Evolutionary conservation across 1,284 basidiomycete species (phyloP).

Genomic region (Neolentinus lepideus): DNA sequence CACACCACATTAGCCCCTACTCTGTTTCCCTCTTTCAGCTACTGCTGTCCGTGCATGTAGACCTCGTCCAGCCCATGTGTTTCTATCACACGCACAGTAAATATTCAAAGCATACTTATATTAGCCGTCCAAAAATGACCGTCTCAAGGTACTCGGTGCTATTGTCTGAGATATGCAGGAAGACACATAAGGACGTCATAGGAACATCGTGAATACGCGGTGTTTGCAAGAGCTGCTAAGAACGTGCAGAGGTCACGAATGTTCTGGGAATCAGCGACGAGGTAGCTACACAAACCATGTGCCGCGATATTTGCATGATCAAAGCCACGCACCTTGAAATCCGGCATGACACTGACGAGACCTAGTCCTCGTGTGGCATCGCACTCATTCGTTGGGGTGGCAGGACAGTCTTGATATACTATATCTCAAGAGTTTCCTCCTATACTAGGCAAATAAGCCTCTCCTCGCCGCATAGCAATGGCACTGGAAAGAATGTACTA

Average conservation of each 20-base stretch:
- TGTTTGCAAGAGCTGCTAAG: conserved; percentile 51
- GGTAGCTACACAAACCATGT: not conserved
- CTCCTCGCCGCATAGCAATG: not conserved
- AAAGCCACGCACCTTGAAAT: conserved; percentile 52
- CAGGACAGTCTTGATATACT: conserved; percentile 90
- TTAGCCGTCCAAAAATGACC: too few relatives aligned
- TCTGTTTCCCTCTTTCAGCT: too few relatives aligned
- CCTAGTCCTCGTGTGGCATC: conserved; percentile 92
- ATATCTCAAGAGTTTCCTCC: conserved; percentile 89
- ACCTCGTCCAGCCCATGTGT: too few relatives aligned
- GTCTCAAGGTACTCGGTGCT: too few relatives aligned
- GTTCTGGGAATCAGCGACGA: conserved; percentile 31
- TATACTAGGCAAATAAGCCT: conserved; percentile 18
- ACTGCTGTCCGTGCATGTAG: too few relatives aligned
- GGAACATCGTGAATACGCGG: conserved; percentile 54
- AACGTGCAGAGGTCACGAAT: conserved; percentile 75
- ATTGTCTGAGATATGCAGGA: too few relatives aligned
- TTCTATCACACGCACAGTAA: too few relatives aligned
- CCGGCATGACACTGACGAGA: conserved; percentile 73
- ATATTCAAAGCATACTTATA: too few relatives aligned
- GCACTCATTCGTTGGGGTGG: conserved; percentile 82
- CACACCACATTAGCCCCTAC: too few relatives aligned
- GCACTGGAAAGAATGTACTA: conserved; percentile 9
- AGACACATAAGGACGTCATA: conserved; percentile 66
- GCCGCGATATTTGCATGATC: not conserved